Evolutionary conservation across 2,329 filamentous ascomycete species (phyloP), one percentile per base, ranked within the genome.

Genomic region (Epichloe uncinata): DNA sequence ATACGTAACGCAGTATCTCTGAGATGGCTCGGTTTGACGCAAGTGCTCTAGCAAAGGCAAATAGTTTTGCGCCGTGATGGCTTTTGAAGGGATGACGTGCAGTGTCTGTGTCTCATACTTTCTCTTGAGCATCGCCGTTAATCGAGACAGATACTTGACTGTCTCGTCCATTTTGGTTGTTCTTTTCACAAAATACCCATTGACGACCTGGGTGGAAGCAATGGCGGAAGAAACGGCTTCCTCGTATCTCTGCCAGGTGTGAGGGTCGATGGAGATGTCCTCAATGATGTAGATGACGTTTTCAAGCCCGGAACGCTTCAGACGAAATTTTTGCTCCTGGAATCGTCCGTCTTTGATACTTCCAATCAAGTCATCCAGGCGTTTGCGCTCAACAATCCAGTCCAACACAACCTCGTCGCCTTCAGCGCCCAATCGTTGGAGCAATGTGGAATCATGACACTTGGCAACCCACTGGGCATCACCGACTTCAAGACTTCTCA

Each of bases 321-420:
- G 73, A 1, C 87, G 82, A 61, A 89, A 91, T 61, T 93, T 91
- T 61, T 93, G 87, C 62, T 93, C 87, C 56, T 84, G 83, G 57
- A 89, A 91, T 2, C 87, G 80, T 1, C 85, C 85, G 54, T 91
- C 87, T 63, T 85, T 88, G 66, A 93, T 87, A 54, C 84, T 89
- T 47, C 75, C 71, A n/a, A 91, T 75, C 44, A 93, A 69, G 62
- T 93, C 87, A 60, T 91, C 86, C 0, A 90, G 74, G 8, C 87
- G 75, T 62, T 93, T 93, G 53, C 87, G 76, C 66, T 93, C 87
- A 1, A 89, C 77, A 42, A 93, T 86, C 73, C 82, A 87, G 63
- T 91, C 86, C 4, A 93, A 71, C 44, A 88, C 79, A 12, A 91
- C 66, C 62, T 90, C 85, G 52, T 80, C 75, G 15, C 82, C 80